Evolutionary conservation across 805 yeast species (phyloP).

Genomic region (Candida nitratophila): DNA sequence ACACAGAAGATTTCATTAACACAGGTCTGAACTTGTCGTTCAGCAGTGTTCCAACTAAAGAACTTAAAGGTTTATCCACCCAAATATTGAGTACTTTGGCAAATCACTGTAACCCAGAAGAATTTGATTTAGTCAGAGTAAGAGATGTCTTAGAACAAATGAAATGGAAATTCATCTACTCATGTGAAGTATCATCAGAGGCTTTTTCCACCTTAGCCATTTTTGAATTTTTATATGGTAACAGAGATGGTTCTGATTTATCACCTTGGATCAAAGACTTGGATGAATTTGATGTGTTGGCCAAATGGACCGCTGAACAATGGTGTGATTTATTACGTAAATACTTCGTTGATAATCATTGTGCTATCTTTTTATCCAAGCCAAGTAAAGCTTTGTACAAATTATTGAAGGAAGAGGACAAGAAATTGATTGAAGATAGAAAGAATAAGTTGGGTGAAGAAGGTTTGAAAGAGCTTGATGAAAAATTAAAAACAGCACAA

Average conservation of each 20-base stretch:
- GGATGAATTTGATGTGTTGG: constrained; percentile 51
- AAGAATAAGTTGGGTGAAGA: constrained; percentile 44
- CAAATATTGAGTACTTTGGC: constrained; percentile 44
- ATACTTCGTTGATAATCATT: constrained; percentile 52
- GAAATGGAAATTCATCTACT: constrained; percentile 51
- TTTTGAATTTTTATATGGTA: constrained; percentile 75
- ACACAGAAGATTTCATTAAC: constrained; percentile 67
- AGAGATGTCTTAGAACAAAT: constrained; percentile 61
- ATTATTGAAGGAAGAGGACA: constrained; percentile 41
- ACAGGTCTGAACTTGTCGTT: constrained; percentile 52
- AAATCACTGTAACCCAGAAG: constrained; percentile 40
- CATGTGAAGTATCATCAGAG: constrained; percentile 57
- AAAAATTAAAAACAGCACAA: constrained; percentile 55
- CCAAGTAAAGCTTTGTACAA: constrained; percentile 65
- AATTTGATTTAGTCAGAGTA: constrained; percentile 60
- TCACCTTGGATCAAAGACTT: constrained; percentile 47
- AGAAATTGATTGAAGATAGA: constrained; percentile 42
- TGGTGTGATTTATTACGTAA: constrained; percentile 57
- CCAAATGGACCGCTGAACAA: constrained; percentile 52
- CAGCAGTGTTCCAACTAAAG: constrained; percentile 71
- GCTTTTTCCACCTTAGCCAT: constrained; percentile 61
- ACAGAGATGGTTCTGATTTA: constrained; percentile 51
- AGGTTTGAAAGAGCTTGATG: constrained; percentile 48
- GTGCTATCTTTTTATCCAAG: constrained; percentile 60
- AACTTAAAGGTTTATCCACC: constrained; percentile 45